A percentile compares a stretch with the other conserved stretches of the same genome.
These are phyloP conservation scores for Fraxinus quadrangulata DNA, from an alignment of 257 asterid species.

Conservation along the genomic window DNA sequence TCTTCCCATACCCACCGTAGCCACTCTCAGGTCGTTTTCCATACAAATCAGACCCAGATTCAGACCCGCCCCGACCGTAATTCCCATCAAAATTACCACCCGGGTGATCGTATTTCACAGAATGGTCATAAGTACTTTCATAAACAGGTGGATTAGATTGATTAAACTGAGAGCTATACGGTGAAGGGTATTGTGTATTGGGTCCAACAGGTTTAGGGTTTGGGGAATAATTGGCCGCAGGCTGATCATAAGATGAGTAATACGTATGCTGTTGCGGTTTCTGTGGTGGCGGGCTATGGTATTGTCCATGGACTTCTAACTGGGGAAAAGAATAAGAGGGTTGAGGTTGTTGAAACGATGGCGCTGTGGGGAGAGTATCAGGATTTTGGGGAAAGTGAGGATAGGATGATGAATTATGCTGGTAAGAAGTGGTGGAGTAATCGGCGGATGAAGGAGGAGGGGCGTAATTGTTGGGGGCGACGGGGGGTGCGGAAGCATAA, in stretches of 20 bases:
- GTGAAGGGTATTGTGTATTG: constrained; percentile 53
- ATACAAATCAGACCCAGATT: constrained; percentile 51
- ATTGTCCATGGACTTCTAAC: constrained; percentile 39
- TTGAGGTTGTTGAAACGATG: constrained; percentile 53
- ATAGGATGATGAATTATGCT: constrained; percentile 42
- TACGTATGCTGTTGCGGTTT: constrained; percentile 43
- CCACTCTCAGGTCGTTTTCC: constrained; percentile 58
- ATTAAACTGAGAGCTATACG: constrained; percentile 42
- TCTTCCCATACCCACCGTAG: constrained; percentile 41
- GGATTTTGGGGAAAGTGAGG: constrained; percentile 46
- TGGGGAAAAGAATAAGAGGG: constrained; percentile 45
- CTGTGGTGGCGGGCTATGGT: constrained; percentile 42
- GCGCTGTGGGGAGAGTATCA: constrained; percentile 57
- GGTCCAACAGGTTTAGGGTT: constrained; percentile 42
- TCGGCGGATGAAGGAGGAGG: constrained; percentile 42
- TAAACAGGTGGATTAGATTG: constrained; percentile 36
- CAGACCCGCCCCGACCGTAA: constrained; percentile 56
- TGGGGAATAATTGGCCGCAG: constrained; percentile 39
- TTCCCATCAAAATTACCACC: constrained; percentile 41
- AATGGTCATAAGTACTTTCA: constrained; percentile 26
- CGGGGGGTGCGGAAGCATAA: constrained; percentile 78
- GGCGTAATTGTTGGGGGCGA: constrained; percentile 44
- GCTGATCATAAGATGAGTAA: constrained; percentile 55
- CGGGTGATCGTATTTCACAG: constrained; percentile 31
- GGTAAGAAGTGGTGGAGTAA: constrained; percentile 43